Conservation (phyloP, 2,329 filamentous ascomycete species). For the Alternaria gaisen region DNA sequence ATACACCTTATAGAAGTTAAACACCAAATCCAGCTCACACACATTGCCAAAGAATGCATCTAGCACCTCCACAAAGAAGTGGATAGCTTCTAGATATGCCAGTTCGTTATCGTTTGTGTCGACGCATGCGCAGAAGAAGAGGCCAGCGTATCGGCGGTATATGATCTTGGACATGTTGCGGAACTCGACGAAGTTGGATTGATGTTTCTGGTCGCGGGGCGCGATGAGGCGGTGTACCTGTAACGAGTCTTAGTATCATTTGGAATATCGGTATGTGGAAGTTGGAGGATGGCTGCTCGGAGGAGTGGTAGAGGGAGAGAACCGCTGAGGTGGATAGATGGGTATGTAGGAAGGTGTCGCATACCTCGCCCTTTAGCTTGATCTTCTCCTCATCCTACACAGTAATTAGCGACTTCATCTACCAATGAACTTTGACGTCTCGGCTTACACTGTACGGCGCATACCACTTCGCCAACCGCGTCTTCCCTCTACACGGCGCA, state of each 20-base stretch:
- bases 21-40: conserved; percentile 91
- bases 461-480: conserved; percentile 98
- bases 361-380: conserved; percentile 95
- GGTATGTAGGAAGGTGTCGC: conserved; percentile 30
- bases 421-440: background rate
- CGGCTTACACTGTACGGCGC: conserved; percentile 81
- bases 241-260: background rate
- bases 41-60: conserved; percentile 99
- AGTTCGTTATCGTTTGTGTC: conserved; percentile 99
- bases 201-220: conserved; percentile 97
- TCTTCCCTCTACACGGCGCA: conserved; percentile 79
- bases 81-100: conserved; percentile 94
- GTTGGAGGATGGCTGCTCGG: background rate
- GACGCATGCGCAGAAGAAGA: conserved; percentile 99
- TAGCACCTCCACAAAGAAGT: conserved; percentile 99
- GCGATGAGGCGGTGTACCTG: conserved; percentile 96
- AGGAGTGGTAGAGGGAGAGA: background rate
- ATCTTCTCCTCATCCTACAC: conserved; percentile 92
- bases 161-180: conserved; percentile 91
- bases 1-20: conserved; percentile 86
- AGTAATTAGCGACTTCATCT: conserved; percentile 25
- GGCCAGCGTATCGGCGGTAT: conserved; percentile 94
- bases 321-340: conserved; percentile 4
- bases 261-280: background rate
- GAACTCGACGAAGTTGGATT: conserved; percentile 98